These are phyloP conservation scores for Apiospora hydei DNA, from an alignment of 2,329 filamentous ascomycete genomes.

Conservation along the genomic window DNA sequence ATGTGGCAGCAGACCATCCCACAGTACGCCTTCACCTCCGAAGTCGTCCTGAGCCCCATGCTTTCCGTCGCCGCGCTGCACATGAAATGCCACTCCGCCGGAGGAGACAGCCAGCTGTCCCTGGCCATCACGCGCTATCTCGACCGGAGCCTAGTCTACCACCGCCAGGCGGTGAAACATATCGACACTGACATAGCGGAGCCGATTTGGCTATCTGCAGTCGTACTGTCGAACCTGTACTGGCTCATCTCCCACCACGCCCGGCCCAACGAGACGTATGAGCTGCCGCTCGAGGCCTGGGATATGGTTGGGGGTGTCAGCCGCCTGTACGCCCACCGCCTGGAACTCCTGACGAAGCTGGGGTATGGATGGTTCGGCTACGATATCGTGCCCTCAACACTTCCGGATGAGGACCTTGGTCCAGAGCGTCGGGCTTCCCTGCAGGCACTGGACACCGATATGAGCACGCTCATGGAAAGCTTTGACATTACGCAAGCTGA, in stretches of 20 bases:
- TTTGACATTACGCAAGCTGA: not conserved
- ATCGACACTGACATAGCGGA: slow-evolving; percentile 12
- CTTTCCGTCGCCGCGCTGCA: slow-evolving; percentile 24
- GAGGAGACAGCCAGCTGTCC: not conserved
- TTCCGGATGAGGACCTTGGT: not conserved
- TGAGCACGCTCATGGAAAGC: not conserved
- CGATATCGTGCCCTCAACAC: not conserved
- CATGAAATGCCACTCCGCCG: slow-evolving; percentile 10
- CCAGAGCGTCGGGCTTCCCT: not conserved
- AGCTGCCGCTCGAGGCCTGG: slow-evolving; percentile 22
- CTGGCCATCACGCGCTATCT: slow-evolving; percentile 21
- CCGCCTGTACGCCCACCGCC: not conserved
- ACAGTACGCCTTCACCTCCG: slow-evolving; percentile 19
- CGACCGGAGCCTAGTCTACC: slow-evolving; percentile 18
- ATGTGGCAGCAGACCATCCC: slow-evolving; percentile 26
- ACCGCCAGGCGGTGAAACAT: slow-evolving; percentile 15
- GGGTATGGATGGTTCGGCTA: slow-evolving; percentile 25
- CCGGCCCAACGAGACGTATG: slow-evolving; percentile 12
- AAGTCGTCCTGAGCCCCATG: slow-evolving; percentile 24
- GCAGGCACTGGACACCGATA: slow-evolving; percentile 3
- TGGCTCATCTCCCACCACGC: slow-evolving; percentile 24
- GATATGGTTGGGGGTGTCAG: slow-evolving; percentile 11
- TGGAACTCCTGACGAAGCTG: not conserved
- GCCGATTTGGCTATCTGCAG: slow-evolving; percentile 22
- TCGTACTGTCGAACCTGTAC: slow-evolving; percentile 22